Percentiles rank a stretch among this genome's conserved stretches.
phyloP scores from a whole-genome alignment of 2,329 filamentous ascomycete genomes.

The Epichloe typhina region DNA sequence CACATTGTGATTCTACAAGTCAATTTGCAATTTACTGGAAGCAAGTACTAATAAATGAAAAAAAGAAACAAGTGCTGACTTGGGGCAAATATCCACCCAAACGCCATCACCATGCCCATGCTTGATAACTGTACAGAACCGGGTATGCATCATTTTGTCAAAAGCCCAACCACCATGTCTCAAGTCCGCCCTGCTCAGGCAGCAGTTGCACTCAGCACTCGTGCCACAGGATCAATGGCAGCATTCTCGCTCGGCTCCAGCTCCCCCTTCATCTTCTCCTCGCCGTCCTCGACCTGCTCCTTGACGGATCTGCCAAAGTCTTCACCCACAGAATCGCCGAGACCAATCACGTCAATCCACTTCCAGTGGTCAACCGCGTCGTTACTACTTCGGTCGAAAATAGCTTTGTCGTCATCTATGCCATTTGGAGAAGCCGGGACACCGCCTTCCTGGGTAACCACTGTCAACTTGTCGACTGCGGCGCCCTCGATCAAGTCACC shows the following conservation, averaged over 20 bases:
- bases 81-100: background rate
- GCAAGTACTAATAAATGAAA: background rate
- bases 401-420: constrained; percentile 34
- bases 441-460: constrained; percentile 8
- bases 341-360: constrained; percentile 39
- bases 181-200: background rate
- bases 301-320: constrained; percentile 17
- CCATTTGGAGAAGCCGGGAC: constrained; percentile 20
- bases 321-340: constrained; percentile 23
- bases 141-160: background rate
- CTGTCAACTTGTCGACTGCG: constrained; percentile 23
- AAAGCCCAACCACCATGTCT: background rate
- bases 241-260: constrained; percentile 21
- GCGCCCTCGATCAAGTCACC: constrained; percentile 37
- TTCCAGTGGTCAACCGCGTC: constrained; percentile 33
- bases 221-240: background rate
- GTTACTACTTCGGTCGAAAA: constrained; percentile 31
- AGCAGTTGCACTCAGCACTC: constrained; percentile 2
- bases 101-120: background rate
- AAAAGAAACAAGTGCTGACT: background rate
- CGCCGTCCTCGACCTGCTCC: constrained; percentile 21
- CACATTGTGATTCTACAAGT: background rate
- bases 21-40: background rate
- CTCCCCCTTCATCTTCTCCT: constrained; percentile 22
- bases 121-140: background rate